A percentile compares a stretch with the other conserved stretches of the same genome.
phyloP scores from a whole-genome alignment of 1,284 basidiomycete genomes.

The Leccinum fallax region DNA sequence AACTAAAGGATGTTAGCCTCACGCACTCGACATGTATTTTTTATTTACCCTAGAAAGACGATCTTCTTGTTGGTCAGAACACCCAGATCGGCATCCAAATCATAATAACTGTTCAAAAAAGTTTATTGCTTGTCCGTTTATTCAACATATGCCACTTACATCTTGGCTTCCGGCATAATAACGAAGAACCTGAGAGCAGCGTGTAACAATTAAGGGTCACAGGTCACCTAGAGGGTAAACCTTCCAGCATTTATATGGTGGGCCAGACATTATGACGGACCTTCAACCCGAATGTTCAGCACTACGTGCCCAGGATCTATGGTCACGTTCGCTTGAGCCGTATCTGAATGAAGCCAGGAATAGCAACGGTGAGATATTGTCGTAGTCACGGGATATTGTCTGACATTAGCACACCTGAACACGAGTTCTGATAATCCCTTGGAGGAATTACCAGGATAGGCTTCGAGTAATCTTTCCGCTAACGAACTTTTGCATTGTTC shows the following conservation, averaged over 20 bases:
- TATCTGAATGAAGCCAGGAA: constrained; percentile 8
- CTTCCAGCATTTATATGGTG: constrained; percentile 12
- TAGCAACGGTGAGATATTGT: constrained; percentile 17
- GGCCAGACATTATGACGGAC: not conserved
- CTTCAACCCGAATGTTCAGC: constrained; percentile 4
- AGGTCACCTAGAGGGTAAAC: not conserved
- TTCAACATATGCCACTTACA: constrained; percentile 36
- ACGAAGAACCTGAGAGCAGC: not conserved
- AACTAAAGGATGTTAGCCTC: constrained; percentile 39
- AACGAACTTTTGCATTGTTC: not conserved
- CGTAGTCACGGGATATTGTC: constrained; percentile 22
- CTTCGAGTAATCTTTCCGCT: not conserved
- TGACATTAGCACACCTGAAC: constrained; percentile 3
- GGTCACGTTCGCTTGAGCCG: constrained; percentile 20
- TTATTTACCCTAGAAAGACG: constrained; percentile 58
- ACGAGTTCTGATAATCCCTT: constrained; percentile 1
- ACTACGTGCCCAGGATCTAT: not conserved
- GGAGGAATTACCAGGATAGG: not conserved
- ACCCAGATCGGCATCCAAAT: constrained; percentile 56
- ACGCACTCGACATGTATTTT: not conserved
- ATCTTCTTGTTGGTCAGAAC: constrained; percentile 54
- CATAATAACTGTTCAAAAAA: constrained; percentile 51
- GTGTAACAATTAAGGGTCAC: not conserved
- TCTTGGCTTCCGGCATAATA: constrained; percentile 47
- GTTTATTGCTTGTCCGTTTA: not conserved